phyloP scores from a whole-genome alignment of 164 flowering plant genomes.

The Magnolia changhungtana region DNA sequence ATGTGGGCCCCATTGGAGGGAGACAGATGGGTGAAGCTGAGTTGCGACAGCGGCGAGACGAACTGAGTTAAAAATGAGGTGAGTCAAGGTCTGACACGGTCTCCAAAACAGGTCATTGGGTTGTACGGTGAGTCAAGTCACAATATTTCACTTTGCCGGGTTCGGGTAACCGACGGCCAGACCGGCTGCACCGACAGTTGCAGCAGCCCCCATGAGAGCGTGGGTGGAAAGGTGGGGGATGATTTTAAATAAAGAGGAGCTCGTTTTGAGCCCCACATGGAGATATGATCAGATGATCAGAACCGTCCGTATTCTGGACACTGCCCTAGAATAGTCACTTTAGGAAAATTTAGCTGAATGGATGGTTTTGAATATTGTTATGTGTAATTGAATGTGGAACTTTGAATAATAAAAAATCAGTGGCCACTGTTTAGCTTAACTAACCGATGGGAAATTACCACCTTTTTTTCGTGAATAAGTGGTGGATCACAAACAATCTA shows the following conservation, averaged over 20 bases:
- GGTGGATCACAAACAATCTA: too few species aligned
- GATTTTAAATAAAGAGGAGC: too few species aligned
- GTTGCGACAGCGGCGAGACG: too few species aligned
- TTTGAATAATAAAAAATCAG: too few species aligned
- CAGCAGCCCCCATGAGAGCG: not conserved
- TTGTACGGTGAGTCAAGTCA: not conserved
- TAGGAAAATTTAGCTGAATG: not conserved
- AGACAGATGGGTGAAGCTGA: too few species aligned
- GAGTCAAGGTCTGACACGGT: not conserved
- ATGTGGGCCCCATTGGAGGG: too few species aligned
- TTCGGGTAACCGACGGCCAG: not conserved
- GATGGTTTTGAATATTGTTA: not conserved
- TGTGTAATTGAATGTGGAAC: not conserved
- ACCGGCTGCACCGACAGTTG: not conserved
- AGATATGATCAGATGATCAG: not conserved
- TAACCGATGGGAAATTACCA: too few species aligned
- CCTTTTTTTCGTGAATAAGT: too few species aligned
- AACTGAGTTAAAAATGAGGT: not conserved
- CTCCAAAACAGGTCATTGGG: not conserved
- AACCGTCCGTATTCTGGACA: not conserved
- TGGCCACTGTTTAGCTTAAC: too few species aligned
- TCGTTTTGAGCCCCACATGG: not conserved
- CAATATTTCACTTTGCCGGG: not conserved
- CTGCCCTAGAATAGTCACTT: not conserved
- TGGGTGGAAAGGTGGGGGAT: not conserved